These are phyloP conservation scores for Dactylellina haptotyla DNA, from an alignment of 2,329 filamentous ascomycete genomes.

Conservation along the genomic window DNA sequence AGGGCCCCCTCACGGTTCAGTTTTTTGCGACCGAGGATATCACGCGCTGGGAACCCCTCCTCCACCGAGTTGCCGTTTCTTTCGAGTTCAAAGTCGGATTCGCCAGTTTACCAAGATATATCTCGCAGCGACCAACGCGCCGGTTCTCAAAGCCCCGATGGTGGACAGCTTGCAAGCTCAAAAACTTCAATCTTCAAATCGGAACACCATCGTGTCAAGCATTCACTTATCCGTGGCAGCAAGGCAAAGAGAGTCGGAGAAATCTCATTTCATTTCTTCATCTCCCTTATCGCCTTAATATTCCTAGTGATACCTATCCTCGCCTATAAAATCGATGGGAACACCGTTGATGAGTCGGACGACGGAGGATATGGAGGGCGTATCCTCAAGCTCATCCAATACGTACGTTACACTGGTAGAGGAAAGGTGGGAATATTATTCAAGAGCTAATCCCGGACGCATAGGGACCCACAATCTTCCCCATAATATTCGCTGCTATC, in stretches of 20 bases:
- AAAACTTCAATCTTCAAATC: conserved; percentile 46
- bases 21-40: conserved; percentile 33
- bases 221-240: conserved; percentile 39
- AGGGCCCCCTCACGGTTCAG: conserved; percentile 25
- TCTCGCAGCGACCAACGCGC: background rate
- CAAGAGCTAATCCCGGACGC: no score
- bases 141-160: conserved; percentile 28
- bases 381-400: conserved; percentile 43
- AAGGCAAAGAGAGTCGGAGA: conserved; percentile 34
- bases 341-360: conserved; percentile 29
- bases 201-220: conserved; percentile 37
- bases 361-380: conserved; percentile 33
- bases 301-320: conserved; percentile 44
- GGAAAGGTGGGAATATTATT: background rate
- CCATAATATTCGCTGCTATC: conserved; percentile 45
- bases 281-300: conserved; percentile 37
- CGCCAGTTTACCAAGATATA: conserved; percentile 43
- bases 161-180: conserved; percentile 25
- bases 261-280: conserved; percentile 39
- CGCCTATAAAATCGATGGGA: conserved; percentile 29
- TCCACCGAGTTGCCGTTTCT: conserved; percentile 38
- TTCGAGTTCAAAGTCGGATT: conserved; percentile 2
- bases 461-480: conserved; percentile 47
- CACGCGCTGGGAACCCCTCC: conserved; percentile 23
- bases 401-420: conserved; percentile 4